phyloP scores from a whole-genome alignment of 768 basidiomycete genomes.

The Naganishia randhawae region DNA sequence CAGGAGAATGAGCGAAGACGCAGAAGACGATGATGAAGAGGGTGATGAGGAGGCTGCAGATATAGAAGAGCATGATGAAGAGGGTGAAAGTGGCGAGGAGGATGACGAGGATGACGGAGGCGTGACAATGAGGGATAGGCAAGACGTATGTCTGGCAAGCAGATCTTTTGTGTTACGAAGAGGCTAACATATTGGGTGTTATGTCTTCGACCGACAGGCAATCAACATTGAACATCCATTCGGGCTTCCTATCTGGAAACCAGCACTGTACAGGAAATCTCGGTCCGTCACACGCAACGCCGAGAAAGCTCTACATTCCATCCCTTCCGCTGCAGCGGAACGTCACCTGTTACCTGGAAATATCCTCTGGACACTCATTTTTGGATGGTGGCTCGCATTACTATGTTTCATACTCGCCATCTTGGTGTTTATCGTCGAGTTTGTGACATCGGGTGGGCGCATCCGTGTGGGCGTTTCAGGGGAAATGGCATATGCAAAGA shows the following conservation, averaged over 20 bases:
- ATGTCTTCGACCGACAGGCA: conserved; percentile 34
- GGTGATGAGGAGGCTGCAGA: background rate
- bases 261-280: conserved; percentile 95
- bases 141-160: conserved; percentile 63
- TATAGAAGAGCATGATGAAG: background rate
- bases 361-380: conserved; percentile 80
- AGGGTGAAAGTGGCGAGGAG: conserved; percentile 36
- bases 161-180: background rate
- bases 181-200: background rate
- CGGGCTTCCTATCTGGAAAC: conserved; percentile 99
- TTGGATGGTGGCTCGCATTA: conserved; percentile 89
- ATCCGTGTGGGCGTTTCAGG: conserved; percentile 42
- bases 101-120: conserved; percentile 67
- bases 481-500: conserved; percentile 65
- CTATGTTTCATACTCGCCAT: conserved; percentile 65
- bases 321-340: conserved; percentile 88
- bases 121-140: conserved; percentile 88
- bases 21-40: background rate
- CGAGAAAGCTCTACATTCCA: conserved; percentile 84
- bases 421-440: conserved; percentile 60
- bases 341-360: conserved; percentile 91
- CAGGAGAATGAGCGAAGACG: conserved; percentile 10
- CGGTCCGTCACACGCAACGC: conserved; percentile 94
- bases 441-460: conserved; percentile 68
- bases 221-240: conserved; percentile 99